Evolutionary conservation across 2,329 filamentous ascomycete genomes (phyloP).

Genomic region (Pseudogymnoascus sp.): DNA sequence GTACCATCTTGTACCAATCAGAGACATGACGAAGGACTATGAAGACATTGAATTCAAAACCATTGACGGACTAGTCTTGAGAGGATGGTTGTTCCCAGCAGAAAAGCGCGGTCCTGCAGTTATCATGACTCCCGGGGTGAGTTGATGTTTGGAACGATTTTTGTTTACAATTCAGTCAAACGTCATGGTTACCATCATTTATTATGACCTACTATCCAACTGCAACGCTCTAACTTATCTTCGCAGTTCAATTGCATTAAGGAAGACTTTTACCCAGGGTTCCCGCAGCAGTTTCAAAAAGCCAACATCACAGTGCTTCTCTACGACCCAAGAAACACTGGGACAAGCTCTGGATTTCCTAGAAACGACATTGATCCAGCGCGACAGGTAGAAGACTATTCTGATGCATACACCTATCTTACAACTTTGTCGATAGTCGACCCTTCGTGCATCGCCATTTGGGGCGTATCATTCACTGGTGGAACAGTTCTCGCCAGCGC

Average conservation of each 20-base stretch:
- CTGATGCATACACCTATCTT: conserved; percentile 31
- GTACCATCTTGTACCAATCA: background rate
- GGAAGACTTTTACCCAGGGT: conserved; percentile 17
- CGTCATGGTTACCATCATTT: background rate
- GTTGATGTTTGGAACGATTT: background rate
- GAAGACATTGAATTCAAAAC: conserved; percentile 21
- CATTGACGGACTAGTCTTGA: conserved; percentile 17
- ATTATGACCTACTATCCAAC: background rate
- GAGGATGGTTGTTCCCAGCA: conserved; percentile 20
- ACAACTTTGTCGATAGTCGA: conserved; percentile 26
- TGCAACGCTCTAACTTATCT: background rate
- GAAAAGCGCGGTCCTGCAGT: conserved; percentile 13
- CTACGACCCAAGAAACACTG: conserved; percentile 29
- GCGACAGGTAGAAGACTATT: conserved; percentile 28
- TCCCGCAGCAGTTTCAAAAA: conserved; percentile 16
- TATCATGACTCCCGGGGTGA: conserved; percentile 15
- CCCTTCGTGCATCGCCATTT: conserved; percentile 27
- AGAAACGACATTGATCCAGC: conserved; percentile 27
- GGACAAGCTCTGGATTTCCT: conserved; percentile 26
- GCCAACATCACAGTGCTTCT: conserved; percentile 29
- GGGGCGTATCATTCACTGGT: conserved; percentile 31
- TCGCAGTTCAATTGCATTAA: background rate
- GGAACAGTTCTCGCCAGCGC: conserved; percentile 31
- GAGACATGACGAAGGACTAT: background rate
- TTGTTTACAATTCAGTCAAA: background rate